Base-by-base conservation (phyloP, 1,139 yeast species). In the Hemisphaericaspora lyxosophila region DNA sequence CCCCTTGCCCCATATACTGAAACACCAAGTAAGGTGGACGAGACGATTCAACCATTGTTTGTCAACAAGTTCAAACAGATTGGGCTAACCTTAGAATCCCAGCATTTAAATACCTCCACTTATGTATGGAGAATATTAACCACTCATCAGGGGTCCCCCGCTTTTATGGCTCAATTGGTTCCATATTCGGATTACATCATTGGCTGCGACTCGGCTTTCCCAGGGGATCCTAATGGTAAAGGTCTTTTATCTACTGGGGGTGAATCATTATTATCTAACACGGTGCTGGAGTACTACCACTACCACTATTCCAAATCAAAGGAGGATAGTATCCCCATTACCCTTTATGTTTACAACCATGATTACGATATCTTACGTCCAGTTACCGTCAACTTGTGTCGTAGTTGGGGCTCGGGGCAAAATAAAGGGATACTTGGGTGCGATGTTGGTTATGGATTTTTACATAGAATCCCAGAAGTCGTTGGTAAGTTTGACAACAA, bases 391-490 rank as follows among this genome's bases (percentile, higher is more conserved):
- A 70, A 78, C 39, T 62, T 72, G 38, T 60, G 72, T 3, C 60
- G 67, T 34, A 46, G 59, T 12, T 71, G 77, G 77, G 66, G 70
- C 1, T 52, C 54, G 15, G 75, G 71, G 4, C 88, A 90, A 3
- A 72, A 73, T 43, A 74, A 70, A 44, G 96, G 96, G 0, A 69
- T 89, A 26, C 67, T 92, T 31, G 98, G 98, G 1, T 90, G 97
- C 62, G 96, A 90, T 49, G 95, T 92, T 8, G 97, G 97, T 0
- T 90, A 89, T 54, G 97, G 97, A 0, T 70, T 85, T 40, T 67
- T 92, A 38, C 97, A 92, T 56, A 70, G 95, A 47, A 65, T 92
- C 13, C 96, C 96, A 1, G 84, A 79, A 42, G 82, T 78, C 5
- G 60, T 73, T 7, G 83, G 82, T 0, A 74, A 76, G 48, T 74